Conservation (phyloP, 345 rosid species). For the Theobroma cacao region DNA sequence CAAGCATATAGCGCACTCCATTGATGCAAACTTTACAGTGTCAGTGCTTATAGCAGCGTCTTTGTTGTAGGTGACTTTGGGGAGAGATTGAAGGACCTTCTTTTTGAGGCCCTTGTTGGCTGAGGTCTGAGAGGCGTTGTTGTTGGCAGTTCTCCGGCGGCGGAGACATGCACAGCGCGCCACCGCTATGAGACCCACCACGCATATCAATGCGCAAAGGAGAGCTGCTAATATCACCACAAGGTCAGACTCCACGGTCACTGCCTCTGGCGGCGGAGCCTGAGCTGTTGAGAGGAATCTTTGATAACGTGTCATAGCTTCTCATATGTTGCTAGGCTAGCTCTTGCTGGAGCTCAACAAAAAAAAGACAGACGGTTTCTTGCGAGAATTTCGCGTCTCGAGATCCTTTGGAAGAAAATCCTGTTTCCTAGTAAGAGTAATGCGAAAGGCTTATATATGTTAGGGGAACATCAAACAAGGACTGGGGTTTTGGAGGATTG, state of each 20-base stretch:
- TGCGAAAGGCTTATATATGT: not conserved
- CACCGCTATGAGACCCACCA: slow-evolving; percentile 62
- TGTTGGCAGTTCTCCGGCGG: not conserved
- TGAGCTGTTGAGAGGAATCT: slow-evolving; percentile 28
- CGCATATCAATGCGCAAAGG: slow-evolving; percentile 70
- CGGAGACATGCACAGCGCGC: slow-evolving; percentile 63
- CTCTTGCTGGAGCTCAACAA: not conserved
- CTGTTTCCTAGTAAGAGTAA: not conserved
- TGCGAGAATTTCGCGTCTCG: not conserved
- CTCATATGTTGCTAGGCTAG: not conserved
- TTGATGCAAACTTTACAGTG: slow-evolving; percentile 10
- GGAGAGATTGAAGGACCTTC: slow-evolving; percentile 63
- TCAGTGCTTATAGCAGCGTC: slow-evolving; percentile 6
- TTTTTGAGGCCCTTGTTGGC: slow-evolving; percentile 60
- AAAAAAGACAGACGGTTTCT: not conserved
- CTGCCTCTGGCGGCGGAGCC: slow-evolving; percentile 44
- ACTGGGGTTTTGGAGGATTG: not conserved
- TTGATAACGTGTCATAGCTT: slow-evolving; percentile 34
- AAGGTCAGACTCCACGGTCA: slow-evolving; percentile 50
- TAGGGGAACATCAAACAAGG: not conserved
- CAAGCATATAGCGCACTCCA: slow-evolving; percentile 62
- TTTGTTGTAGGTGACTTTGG: slow-evolving; percentile 51
- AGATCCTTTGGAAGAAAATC: not conserved
- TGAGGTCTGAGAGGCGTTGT: slow-evolving; percentile 10
- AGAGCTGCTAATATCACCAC: slow-evolving; percentile 65